phyloP scores from a whole-genome alignment of 805 yeast species.

The Nakazawaea holstii region DNA sequence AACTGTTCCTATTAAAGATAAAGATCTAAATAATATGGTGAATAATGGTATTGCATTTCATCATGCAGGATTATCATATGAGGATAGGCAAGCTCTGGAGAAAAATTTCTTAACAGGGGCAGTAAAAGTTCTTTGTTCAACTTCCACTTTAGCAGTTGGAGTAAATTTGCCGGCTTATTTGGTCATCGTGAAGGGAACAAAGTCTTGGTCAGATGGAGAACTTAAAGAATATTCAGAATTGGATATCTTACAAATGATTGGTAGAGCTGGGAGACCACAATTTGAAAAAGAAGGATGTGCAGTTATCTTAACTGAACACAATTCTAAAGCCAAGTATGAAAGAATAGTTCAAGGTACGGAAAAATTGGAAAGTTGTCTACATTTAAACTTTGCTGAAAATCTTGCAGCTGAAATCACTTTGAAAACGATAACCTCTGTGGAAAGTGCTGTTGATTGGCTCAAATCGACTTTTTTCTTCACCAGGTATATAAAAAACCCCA shows the following conservation, averaged over 20 bases:
- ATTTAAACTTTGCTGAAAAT: slow-evolving; percentile 32
- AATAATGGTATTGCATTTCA: slow-evolving; percentile 44
- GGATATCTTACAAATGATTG: slow-evolving; percentile 59
- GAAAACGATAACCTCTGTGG: slow-evolving; percentile 29
- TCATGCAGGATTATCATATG: slow-evolving; percentile 50
- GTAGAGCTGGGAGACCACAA: slow-evolving; percentile 61
- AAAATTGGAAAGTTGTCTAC: slow-evolving; percentile 41
- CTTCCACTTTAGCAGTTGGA: slow-evolving; percentile 58
- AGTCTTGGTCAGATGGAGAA: slow-evolving; percentile 46
- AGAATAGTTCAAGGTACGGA: slow-evolving; percentile 35
- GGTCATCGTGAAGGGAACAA: slow-evolving; percentile 59
- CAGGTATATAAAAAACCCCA: slow-evolving; percentile 34
- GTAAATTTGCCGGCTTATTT: slow-evolving; percentile 57
- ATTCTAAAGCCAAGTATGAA: slow-evolving; percentile 32
- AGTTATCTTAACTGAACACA: slow-evolving; percentile 39
- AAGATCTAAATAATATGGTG: slow-evolving; percentile 20
- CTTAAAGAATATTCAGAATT: slow-evolving; percentile 48
- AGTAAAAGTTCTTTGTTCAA: slow-evolving; percentile 43
- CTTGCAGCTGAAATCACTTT: slow-evolving; percentile 39
- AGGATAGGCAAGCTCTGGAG: slow-evolving; percentile 44
- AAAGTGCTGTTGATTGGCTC: slow-evolving; percentile 41
- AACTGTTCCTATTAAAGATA: slow-evolving; percentile 17
- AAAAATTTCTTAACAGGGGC: slow-evolving; percentile 35
- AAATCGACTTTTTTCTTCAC: slow-evolving; percentile 44
- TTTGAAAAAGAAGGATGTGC: slow-evolving; percentile 47